Conservation (phyloP, 768 basidiomycete species). For the Exidia glandulosa region DNA sequence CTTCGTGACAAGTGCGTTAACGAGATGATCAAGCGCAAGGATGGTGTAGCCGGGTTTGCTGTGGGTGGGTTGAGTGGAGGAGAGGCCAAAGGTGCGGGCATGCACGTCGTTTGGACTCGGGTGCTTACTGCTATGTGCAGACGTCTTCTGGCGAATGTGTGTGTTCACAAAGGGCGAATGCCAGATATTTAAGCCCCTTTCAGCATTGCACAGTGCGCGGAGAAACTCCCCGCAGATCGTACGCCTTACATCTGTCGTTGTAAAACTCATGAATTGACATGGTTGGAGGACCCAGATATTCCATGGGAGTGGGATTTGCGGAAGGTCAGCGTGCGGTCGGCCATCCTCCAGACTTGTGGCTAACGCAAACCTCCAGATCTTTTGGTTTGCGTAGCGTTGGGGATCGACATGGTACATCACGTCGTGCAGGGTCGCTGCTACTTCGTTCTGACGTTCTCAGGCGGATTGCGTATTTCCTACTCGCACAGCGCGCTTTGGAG, state of each 20-base stretch:
- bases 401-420: constrained; percentile 71
- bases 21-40: constrained; percentile 68
- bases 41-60: constrained; percentile 78
- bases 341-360: neutral
- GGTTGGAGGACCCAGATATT: constrained; percentile 66
- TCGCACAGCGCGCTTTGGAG: constrained; percentile 82
- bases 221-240: constrained; percentile 70
- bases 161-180: constrained; percentile 12
- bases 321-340: constrained; percentile 45
- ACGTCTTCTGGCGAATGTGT: constrained; percentile 79
- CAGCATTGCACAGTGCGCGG: constrained; percentile 72
- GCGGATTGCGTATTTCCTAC: constrained; percentile 90
- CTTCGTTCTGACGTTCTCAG: neutral
- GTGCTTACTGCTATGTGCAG: constrained; percentile 24
- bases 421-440: neutral
- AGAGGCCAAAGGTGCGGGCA: constrained; percentile 68
- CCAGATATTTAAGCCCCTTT: constrained; percentile 6
- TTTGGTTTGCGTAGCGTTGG: constrained; percentile 83
- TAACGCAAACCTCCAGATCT: constrained; percentile 41
- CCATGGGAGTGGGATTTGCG: constrained; percentile 88
- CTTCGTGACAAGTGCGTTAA: constrained; percentile 69
- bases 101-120: neutral
- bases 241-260: constrained; percentile 20
- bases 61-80: constrained; percentile 83
- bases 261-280: neutral